A percentile compares a stretch with the other conserved stretches of the same genome.
phyloP scores from a whole-genome alignment of 2,329 filamentous ascomycete species.

The Alternaria metachromatica region DNA sequence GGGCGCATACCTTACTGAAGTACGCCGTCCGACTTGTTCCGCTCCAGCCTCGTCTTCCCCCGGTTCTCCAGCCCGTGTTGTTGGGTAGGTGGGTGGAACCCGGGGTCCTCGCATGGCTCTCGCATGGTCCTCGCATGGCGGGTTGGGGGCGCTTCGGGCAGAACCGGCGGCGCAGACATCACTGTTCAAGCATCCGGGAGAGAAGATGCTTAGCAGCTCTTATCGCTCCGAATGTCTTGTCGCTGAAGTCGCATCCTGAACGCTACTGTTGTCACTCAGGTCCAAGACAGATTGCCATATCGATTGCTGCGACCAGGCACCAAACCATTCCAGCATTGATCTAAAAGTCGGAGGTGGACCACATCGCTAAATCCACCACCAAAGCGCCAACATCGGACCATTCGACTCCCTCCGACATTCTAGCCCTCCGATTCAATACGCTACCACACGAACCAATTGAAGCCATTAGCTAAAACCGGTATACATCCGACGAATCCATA shows the following conservation, averaged over 20 bases:
- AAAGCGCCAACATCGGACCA: neutral
- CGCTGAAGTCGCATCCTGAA: neutral
- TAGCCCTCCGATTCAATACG: neutral
- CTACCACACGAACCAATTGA: neutral
- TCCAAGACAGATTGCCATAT: neutral
- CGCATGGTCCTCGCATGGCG: neutral
- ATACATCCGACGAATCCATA: neutral
- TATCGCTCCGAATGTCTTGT: neutral
- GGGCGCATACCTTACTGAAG: constrained; percentile 11
- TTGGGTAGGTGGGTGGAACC: neutral
- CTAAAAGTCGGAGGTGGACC: neutral
- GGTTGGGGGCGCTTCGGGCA: neutral
- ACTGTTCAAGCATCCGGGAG: neutral
- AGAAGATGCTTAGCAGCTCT: neutral
- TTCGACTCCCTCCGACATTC: neutral
- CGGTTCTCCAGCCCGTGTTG: constrained; percentile 2
- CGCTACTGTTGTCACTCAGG: neutral
- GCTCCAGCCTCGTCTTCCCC: constrained; percentile 2
- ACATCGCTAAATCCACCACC: neutral
- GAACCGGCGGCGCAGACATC: neutral
- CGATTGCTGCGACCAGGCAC: neutral
- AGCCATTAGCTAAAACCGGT: neutral
- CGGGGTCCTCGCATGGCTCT: neutral
- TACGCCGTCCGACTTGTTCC: constrained; percentile 13
- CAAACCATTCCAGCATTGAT: neutral